Evolutionary conservation across 2,329 filamentous ascomycete species (phyloP).

Genomic region (Penicillium brevicompactum): DNA sequence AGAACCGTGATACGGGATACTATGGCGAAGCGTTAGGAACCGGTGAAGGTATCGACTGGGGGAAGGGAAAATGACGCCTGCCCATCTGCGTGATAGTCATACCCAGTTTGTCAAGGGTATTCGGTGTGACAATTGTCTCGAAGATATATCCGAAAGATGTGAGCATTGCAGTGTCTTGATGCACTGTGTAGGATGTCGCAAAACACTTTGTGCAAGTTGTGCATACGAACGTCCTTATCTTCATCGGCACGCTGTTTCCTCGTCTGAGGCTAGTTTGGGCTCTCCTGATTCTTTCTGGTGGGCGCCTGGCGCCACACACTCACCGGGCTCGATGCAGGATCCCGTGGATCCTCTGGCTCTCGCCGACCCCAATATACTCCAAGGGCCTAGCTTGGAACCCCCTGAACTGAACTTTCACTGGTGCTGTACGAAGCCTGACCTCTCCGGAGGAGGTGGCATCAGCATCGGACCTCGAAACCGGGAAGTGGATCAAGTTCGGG

Average conservation of each 20-base stretch:
- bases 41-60: slow-evolving; percentile 43
- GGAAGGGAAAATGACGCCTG: slow-evolving; percentile 57
- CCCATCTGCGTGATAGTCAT: slow-evolving; percentile 58
- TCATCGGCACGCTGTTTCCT: slow-evolving; percentile 21
- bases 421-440: slow-evolving; percentile 63
- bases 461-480: slow-evolving; percentile 57
- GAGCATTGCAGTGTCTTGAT: slow-evolving; percentile 64
- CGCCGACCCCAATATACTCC: slow-evolving; percentile 20
- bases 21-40: slow-evolving; percentile 59
- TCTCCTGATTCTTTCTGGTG: slow-evolving; percentile 56
- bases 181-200: slow-evolving; percentile 63
- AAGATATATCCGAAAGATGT: slow-evolving; percentile 57
- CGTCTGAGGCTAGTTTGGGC: slow-evolving; percentile 8
- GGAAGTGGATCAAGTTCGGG: slow-evolving; percentile 58
- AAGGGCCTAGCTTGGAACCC: slow-evolving; percentile 32
- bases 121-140: slow-evolving; percentile 57
- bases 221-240: slow-evolving; percentile 58
- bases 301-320: slow-evolving; percentile 58
- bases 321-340: slow-evolving; percentile 62
- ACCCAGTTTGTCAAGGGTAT: slow-evolving; percentile 55
- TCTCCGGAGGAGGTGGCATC: slow-evolving; percentile 62
- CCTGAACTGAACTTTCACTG: slow-evolving; percentile 60
- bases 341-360: slow-evolving; percentile 24
- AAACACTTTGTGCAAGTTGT: slow-evolving; percentile 62
- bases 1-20: slow-evolving; percentile 56